Base-by-base conservation (phyloP, 768 basidiomycete genomes). In the Leccinum barrowsii region DNA sequence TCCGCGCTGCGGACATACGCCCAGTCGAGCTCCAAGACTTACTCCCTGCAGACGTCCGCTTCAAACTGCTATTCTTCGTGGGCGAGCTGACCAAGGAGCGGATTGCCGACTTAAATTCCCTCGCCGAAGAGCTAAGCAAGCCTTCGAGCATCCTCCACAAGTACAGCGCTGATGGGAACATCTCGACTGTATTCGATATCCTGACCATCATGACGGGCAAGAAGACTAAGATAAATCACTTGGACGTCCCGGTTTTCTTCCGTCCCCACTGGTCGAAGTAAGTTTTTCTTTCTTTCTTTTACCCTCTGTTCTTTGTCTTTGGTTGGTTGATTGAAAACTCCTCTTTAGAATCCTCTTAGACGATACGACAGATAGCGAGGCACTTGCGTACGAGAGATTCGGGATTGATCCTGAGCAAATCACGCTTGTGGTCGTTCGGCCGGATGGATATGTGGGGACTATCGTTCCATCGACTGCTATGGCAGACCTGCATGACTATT, bases 401-500 rank as follows among this genome's bases (percentile, higher is more conserved):
- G 75, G 76, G 1, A 72, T 78, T 40, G 61, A 66, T 34, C 54
- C 63, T 3, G 44, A 56, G 2, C 65, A 59, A 24, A 68, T 74
- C 7, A 71, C 75, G 28, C 49, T 77, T 7, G 74, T 76, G 21
- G 62, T 78, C 10, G 63, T 78, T 46, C 73, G 77, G 10, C 77
- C 77, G 5, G 77, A 78, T 57, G 76, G 77, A 32, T 78, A 76
- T 57, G 70, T 78, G 1, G 77, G 77, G 7, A 66, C 69, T 32
- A 57, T 78, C 30, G 66, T 63, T 13, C 68, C 73, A 5, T 65
- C 70, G 21, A 60, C 49, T 15, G 62, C 58, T 13, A 6, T 68
- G 46, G 58, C 42, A 10, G 75, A 77, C n/a, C 49, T 89, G 48
- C 71, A 77, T 32, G 21, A 22, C 1, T 88, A 87, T 85, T 87